A percentile compares a stretch with the other conserved stretches of the same genome.
phyloP scores from a whole-genome alignment of 106 monocot species.

The Narthecium ossifragum region DNA sequence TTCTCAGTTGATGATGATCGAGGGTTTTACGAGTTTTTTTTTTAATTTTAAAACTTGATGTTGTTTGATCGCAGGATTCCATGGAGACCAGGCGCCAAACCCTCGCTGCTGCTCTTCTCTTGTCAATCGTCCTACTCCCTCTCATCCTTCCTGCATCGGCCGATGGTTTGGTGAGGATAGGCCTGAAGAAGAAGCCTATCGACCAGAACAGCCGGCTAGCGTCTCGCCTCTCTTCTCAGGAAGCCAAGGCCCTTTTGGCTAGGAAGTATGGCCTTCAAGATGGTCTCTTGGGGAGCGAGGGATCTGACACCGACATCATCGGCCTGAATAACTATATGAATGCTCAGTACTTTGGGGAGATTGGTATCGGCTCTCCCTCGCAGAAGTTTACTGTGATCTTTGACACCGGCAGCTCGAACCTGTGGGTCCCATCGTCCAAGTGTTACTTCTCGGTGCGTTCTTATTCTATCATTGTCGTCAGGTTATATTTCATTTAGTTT shows the following conservation, averaged over 20 bases:
- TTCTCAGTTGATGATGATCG: no score
- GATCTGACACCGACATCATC: constrained; percentile 45
- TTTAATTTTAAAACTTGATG: background rate
- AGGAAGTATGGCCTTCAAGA: constrained; percentile 21
- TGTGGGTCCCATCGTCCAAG: constrained; percentile 92
- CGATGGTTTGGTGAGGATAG: constrained; percentile 56
- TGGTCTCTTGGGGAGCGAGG: constrained; percentile 15
- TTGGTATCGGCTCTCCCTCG: constrained; percentile 69
- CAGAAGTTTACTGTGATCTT: constrained; percentile 97
- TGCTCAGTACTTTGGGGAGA: constrained; percentile 98
- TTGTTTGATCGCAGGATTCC: constrained; percentile 6
- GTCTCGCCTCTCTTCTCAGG: constrained; percentile 18
- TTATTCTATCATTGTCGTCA: background rate
- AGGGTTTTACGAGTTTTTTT: no score
- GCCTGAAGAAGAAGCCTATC: constrained; percentile 64
- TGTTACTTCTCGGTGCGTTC: constrained; percentile 90
- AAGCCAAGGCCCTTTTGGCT: constrained; percentile 3
- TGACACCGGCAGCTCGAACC: constrained; percentile 94
- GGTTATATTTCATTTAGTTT: background rate
- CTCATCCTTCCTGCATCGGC: constrained; percentile 27
- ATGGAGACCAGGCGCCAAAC: constrained; percentile 27
- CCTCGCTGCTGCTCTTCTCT: constrained; percentile 14
- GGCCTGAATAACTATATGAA: constrained; percentile 94
- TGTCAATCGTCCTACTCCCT: constrained; percentile 30
- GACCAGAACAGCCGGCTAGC: constrained; percentile 49